phyloP scores from a whole-genome alignment of 1,284 basidiomycete species.

The Schizophyllum amplum region DNA sequence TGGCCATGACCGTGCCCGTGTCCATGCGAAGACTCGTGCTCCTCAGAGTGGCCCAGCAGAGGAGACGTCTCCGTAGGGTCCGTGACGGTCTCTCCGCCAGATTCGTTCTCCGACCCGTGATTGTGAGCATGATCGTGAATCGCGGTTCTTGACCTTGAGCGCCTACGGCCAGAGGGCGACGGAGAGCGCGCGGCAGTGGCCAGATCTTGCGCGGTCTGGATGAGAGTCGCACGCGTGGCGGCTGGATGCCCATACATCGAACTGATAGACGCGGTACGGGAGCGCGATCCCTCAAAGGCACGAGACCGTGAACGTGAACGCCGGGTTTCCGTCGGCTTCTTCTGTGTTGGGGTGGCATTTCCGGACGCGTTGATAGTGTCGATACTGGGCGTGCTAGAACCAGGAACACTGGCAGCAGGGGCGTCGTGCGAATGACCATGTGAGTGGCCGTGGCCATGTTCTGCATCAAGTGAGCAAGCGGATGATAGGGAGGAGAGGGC shows the following conservation, averaged over 20 bases:
- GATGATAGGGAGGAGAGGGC: constrained; percentile 2
- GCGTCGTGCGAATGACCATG: constrained; percentile 26
- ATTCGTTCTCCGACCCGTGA: constrained; percentile 18
- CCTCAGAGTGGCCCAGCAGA: constrained; percentile 2
- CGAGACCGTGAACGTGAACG: constrained; percentile 22
- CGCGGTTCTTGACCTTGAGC: constrained; percentile 12
- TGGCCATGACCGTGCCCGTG: constrained; percentile 15
- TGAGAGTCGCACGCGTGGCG: constrained; percentile 81
- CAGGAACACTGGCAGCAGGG: background rate
- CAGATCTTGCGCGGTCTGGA: constrained; percentile 82
- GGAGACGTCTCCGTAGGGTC: constrained; percentile 9
- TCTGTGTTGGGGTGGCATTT: constrained; percentile 19
- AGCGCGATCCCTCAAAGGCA: constrained; percentile 24
- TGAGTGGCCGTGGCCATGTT: constrained; percentile 63
- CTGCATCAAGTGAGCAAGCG: constrained; percentile 27
- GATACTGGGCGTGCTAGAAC: constrained; percentile 10
- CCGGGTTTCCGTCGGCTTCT: constrained; percentile 13
- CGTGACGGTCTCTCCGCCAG: background rate
- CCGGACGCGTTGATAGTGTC: constrained; percentile 6
- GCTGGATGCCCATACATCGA: constrained; percentile 82
- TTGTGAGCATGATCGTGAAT: constrained; percentile 19
- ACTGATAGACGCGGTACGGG: constrained; percentile 41
- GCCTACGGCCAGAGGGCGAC: constrained; percentile 29
- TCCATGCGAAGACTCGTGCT: background rate
- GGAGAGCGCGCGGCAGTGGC: constrained; percentile 44